Percentiles rank a stretch among this genome's conserved stretches.
These are phyloP conservation scores for Corylus avellana DNA, from an alignment of 306 rosid genomes.

Conservation along the genomic window DNA sequence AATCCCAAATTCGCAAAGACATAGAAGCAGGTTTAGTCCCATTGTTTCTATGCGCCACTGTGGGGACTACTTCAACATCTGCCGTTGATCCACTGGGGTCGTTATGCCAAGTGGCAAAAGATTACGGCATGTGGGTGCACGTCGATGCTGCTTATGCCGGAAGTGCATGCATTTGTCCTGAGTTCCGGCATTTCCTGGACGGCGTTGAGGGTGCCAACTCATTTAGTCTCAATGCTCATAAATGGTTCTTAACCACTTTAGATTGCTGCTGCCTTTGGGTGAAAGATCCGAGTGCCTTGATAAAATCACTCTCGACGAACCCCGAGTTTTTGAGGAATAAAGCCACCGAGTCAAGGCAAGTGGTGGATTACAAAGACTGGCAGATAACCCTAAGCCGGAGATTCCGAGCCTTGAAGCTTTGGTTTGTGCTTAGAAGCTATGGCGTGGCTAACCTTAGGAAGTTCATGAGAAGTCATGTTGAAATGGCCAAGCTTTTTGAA, in stretches of 20 bases:
- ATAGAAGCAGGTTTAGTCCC: constrained; percentile 32
- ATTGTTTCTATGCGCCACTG: constrained; percentile 28
- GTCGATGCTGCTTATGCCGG: constrained; percentile 50
- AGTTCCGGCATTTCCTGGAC: constrained; percentile 39
- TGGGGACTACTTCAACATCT: constrained; percentile 45
- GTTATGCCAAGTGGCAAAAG: constrained; percentile 29
- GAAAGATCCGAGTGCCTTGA: constrained; percentile 10
- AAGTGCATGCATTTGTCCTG: constrained; percentile 46
- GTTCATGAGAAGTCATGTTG: constrained; percentile 29
- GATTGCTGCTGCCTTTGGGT: constrained; percentile 52
- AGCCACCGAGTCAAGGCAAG: constrained; percentile 13
- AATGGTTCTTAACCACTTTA: constrained; percentile 38
- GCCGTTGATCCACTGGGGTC: constrained; percentile 38
- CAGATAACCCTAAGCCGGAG: constrained; percentile 27
- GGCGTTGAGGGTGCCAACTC: constrained; percentile 36
- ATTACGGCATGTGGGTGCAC: constrained; percentile 47
- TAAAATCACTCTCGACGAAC: constrained; percentile 17
- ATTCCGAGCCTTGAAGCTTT: constrained; percentile 25
- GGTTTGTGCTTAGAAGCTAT: constrained; percentile 36
- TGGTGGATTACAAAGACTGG: constrained; percentile 42
- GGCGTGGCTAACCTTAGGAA: constrained; percentile 25
- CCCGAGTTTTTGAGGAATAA: constrained; percentile 24
- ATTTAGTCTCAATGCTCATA: constrained; percentile 46
- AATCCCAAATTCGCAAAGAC: constrained; percentile 9
- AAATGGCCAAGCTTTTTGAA: constrained; percentile 35